These are phyloP conservation scores for Scolecobasidium constrictum DNA, from an alignment of 2,329 filamentous ascomycete genomes.

Conservation along the genomic window DNA sequence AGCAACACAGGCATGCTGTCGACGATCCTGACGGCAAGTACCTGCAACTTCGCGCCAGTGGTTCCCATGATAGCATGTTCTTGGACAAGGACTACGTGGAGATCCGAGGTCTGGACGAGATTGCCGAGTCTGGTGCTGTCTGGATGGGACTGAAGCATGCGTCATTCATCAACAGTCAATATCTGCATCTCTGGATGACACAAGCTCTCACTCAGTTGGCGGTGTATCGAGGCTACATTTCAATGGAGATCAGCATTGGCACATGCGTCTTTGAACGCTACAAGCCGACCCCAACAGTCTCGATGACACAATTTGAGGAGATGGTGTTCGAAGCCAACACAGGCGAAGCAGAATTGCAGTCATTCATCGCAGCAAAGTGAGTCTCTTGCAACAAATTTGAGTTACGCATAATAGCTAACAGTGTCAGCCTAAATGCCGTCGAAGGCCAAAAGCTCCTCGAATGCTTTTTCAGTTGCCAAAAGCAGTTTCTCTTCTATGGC, in stretches of 20 bases:
- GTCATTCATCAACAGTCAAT: conserved; percentile 1
- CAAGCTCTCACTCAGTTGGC: background rate
- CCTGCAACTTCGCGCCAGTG: background rate
- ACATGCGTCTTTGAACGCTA: conserved; percentile 1
- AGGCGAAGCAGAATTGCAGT: background rate
- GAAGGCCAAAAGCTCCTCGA: background rate
- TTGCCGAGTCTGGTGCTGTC: background rate
- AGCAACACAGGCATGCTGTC: background rate
- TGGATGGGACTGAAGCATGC: background rate
- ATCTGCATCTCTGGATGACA: conserved; percentile 1
- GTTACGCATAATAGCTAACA: too few species aligned
- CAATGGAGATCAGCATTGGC: conserved; percentile 5
- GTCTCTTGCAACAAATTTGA: background rate
- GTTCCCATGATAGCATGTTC: background rate
- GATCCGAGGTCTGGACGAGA: background rate
- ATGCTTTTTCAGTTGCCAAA: background rate
- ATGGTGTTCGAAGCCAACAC: conserved; percentile 2
- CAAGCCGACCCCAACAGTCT: background rate
- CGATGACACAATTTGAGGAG: background rate
- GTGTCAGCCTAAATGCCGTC: background rate
- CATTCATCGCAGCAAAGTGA: conserved; percentile 3
- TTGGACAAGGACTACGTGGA: background rate
- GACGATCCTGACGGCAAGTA: background rate
- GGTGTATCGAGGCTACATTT: conserved; percentile 1
- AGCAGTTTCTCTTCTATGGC: background rate